Base-by-base conservation (phyloP, 352 stramenopile species). In the Pythium rishiriense region DNA sequence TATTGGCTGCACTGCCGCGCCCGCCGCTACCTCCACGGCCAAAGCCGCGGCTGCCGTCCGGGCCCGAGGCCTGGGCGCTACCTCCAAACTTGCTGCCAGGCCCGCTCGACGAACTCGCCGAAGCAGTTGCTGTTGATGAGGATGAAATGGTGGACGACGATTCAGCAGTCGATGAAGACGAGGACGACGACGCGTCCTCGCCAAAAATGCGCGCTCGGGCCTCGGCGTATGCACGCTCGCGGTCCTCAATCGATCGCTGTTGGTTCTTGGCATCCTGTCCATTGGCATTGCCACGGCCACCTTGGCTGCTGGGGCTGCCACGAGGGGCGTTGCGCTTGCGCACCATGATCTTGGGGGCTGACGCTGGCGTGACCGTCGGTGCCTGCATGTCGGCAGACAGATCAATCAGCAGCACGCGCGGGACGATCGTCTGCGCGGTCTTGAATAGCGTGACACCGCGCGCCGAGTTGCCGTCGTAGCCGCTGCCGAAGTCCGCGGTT, bases 191-290 rank as follows among this genome's bases (percentile, higher is more conserved):
- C 26, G 45, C 76, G 25, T 87, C 81, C 53, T 91, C 79, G 57
- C 88, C 85, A 79, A 98, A 98, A 64, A 98, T 98, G 12, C 95
- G 81, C n/a, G 95, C 95, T 35, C 95, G 75, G 11, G 95, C 93
- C 69, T 98, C 95, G 7, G 93, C 95, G 65, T 98, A 98, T 21
- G 90, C 91, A 17, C 88, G 89, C 76, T 98, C 95, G 24, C 91
- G 94, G 72, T 98, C 95, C 63, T 94, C 80, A 45, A 98, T 93
- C 19, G 88, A 88, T 1, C 87, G 83, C 46, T 80, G 76, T 0
- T 68, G 69, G n/a, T 80, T 75, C 48, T 72, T 83, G 19, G 58
- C 68, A 10, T 80, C 78, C n/a, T 41, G 25, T 25, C 47, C 53
- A 14, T 62, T 48, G 21, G 59, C 54, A 5, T 76, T 51, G 7